Percentiles rank a stretch among this genome's conserved stretches.
Conservation (phyloP, 2,329 filamentous ascomycete species). For the Madurella fahalii region DNA sequence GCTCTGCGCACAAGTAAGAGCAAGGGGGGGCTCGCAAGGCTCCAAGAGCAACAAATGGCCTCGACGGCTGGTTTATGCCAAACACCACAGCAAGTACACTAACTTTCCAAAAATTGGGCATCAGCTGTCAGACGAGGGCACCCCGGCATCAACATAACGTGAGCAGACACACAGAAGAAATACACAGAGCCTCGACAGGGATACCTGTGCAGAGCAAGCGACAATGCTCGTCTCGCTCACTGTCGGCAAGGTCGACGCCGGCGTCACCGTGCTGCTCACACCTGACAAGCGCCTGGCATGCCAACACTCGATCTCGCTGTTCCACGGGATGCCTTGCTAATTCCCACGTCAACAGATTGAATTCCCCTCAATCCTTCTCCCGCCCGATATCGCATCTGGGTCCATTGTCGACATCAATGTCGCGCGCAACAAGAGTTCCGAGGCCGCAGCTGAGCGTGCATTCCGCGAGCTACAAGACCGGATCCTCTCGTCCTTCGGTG, state of each 20-base stretch:
- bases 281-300: conserved; percentile 90
- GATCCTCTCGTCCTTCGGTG: conserved; percentile 83
- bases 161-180: no score
- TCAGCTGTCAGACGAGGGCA: neutral
- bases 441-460: conserved; percentile 66
- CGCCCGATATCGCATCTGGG: conserved; percentile 89
- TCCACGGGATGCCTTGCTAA: conserved; percentile 14
- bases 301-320: neutral
- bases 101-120: neutral
- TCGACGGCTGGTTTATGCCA: neutral
- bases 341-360: conserved; percentile 65
- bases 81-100: conserved; percentile 10
- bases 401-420: conserved; percentile 98
- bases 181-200: neutral
- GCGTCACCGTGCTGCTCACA: conserved; percentile 93
- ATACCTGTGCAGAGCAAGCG: conserved; percentile 8
- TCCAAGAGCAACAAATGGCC: no score
- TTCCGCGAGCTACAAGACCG: conserved; percentile 85
- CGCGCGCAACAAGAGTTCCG: conserved; percentile 75
- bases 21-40: neutral
- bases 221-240: conserved; percentile 94
- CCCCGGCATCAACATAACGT: neutral
- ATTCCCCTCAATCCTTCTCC: conserved; percentile 95
- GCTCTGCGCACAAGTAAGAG: conserved; percentile 1
- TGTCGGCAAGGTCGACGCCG: conserved; percentile 98